phyloP scores from a whole-genome alignment of 2,329 filamentous ascomycete species.

The Colletotrichum zoysiae region DNA sequence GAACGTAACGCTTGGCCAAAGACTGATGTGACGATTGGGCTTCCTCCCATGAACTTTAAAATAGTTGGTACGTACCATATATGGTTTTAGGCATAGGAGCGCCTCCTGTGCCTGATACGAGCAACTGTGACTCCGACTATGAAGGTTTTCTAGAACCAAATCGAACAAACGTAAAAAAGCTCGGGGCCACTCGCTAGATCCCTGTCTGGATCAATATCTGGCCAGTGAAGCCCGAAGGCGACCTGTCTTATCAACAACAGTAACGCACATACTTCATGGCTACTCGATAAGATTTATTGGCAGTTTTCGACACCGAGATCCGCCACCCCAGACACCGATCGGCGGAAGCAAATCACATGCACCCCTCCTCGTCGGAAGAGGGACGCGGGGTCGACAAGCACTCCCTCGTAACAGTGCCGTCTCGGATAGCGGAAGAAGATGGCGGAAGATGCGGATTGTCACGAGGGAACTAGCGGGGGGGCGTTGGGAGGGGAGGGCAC shows the following conservation, averaged over 20 bases:
- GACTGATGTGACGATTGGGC: not conserved
- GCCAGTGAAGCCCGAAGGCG: not conserved
- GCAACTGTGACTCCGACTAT: not conserved
- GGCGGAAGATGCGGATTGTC: not conserved
- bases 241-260: not conserved
- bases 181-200: not conserved
- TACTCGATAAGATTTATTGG: not conserved
- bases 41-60: not conserved
- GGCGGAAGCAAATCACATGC: conserved; percentile 9
- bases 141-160: not conserved
- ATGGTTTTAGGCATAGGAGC: not conserved
- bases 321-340: conserved; percentile 20
- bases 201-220: not conserved
- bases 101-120: not conserved
- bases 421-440: conserved; percentile 29
- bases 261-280: not conserved
- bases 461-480: conserved; percentile 16
- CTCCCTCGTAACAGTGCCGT: conserved; percentile 9
- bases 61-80: not conserved
- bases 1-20: not conserved
- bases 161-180: not conserved
- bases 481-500: not conserved
- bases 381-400: conserved; percentile 25
- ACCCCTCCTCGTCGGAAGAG: conserved; percentile 18
- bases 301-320: not conserved